phyloP scores from a whole-genome alignment of 1,139 yeast genomes.

The Wickerhamiella pararugosa region DNA sequence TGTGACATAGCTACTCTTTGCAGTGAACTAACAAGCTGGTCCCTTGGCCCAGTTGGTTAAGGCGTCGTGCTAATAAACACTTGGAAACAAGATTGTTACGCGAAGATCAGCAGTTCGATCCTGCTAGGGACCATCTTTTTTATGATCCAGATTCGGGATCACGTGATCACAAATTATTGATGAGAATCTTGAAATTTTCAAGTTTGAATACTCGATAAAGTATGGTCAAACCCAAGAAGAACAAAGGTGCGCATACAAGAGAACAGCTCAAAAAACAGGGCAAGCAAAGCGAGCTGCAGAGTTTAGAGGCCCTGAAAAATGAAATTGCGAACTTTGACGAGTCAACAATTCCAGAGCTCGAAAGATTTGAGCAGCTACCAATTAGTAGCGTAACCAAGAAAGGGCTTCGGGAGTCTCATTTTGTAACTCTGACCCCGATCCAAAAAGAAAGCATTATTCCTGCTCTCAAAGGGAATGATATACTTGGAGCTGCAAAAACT shows the following conservation, averaged over 20 bases:
- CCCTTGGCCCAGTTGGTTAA: conserved; percentile 87
- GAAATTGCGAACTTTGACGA: conserved; percentile 8
- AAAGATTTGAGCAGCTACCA: conserved; percentile 46
- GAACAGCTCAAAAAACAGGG: too few species aligned
- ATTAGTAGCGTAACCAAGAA: conserved; percentile 46
- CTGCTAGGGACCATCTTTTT: conserved; percentile 13
- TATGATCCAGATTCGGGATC: background rate
- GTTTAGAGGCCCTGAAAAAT: conserved; percentile 18
- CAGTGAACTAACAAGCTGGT: conserved; percentile 24
- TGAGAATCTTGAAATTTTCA: too few species aligned
- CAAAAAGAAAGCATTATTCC: conserved; percentile 68
- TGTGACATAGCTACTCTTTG: too few species aligned
- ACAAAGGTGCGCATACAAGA: too few species aligned
- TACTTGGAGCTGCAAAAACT: conserved; percentile 86
- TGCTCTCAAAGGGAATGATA: conserved; percentile 67
- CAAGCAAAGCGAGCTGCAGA: background rate
- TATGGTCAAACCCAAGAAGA: too few species aligned
- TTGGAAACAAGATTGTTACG: conserved; percentile 5
- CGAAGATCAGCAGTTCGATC: conserved; percentile 14
- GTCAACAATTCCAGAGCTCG: conserved; percentile 17
- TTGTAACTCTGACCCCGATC: conserved; percentile 67
- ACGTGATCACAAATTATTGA: too few species aligned
- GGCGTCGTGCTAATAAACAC: conserved; percentile 65
- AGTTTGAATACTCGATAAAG: too few species aligned
- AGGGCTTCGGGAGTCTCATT: conserved; percentile 57